Conservation (phyloP, 2,329 filamentous ascomycete genomes). For the Pestalotiopsis fici region DNA sequence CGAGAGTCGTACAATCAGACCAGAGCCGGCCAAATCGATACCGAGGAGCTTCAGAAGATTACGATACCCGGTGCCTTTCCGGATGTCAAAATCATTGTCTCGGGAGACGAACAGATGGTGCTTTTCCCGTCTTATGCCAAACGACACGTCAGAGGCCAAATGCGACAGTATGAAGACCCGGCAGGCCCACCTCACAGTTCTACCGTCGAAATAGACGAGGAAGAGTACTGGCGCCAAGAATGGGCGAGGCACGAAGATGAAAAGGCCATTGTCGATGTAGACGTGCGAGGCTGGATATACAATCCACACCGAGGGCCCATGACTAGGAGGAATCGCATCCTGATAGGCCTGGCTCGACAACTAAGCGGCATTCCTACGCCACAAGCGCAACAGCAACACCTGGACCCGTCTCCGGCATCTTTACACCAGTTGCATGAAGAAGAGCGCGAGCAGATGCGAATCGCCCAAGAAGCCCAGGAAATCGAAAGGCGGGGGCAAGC, state of each 20-base stretch:
- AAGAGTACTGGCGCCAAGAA: slow-evolving; percentile 75
- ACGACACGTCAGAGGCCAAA: slow-evolving; percentile 57
- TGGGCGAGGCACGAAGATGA: slow-evolving; percentile 82
- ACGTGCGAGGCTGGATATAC: slow-evolving; percentile 95
- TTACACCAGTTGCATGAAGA: slow-evolving; percentile 48
- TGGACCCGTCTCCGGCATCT: slow-evolving; percentile 24
- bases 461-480: slow-evolving; percentile 72
- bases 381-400: slow-evolving; percentile 37
- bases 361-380: slow-evolving; percentile 84
- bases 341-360: slow-evolving; percentile 84
- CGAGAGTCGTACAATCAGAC: slow-evolving; percentile 61
- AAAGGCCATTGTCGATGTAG: slow-evolving; percentile 86
- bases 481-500: slow-evolving; percentile 73
- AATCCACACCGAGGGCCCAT: slow-evolving; percentile 81
- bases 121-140: slow-evolving; percentile 93
- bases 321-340: slow-evolving; percentile 81
- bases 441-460: slow-evolving; percentile 61
- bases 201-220: slow-evolving; percentile 52
- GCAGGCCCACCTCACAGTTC: slow-evolving; percentile 39
- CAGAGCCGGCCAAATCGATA: slow-evolving; percentile 37
- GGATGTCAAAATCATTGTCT: slow-evolving; percentile 76
- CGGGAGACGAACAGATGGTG: slow-evolving; percentile 88
- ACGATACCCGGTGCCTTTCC: slow-evolving; percentile 78
- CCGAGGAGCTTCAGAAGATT: slow-evolving; percentile 33
- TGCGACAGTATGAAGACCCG: slow-evolving; percentile 29